Evolutionary conservation across 176 grass and related monocot genomes (phyloP), one percentile per base, ranked within the genome.

Genomic region (Aegilops bicornis): DNA sequence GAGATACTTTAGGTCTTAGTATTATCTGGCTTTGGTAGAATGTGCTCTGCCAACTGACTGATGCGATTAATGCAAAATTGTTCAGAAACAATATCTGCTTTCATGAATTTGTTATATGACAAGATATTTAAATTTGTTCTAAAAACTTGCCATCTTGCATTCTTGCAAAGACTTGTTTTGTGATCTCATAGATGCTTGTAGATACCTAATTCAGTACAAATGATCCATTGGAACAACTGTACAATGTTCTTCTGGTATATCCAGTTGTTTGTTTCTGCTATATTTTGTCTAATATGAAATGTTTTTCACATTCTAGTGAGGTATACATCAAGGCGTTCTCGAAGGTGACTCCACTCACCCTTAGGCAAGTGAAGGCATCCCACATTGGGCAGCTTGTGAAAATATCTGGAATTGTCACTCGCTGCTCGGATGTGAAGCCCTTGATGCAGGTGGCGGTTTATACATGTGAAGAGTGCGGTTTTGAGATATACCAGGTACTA

Each of bases 371-470:
- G 31, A 99, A 94, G 65, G 94, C 97, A 91, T 89, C 94, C 25
- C 89, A 97, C 90, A 99, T 99, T 7, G 97, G 97, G n/a, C 94
- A 99, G 80, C 97, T 99, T 88, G 97, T 99, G 73, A 99, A 96
- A 84, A 90, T 99, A 85, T 96, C 97, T 85, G 97, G 97, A 58
- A 99, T 99, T 71, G 85, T 99, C 35, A 99, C 97, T 50, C 97
- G 97, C 60, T 99, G 97, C 69, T 99, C 94, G 0, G 97, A 99
- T 76, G 97, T 99, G 73, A 99, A 99, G 82, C 97, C 94, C 13
- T 72, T 99, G 86, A 93, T 99, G 94, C 97, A 99, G 87, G 94
- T 99, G 89, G 97, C 97, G 82, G 97, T 99, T 88, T 99, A 99
- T 82, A 99, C 97, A 42, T 99, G 97, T 20, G 97, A 99, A 87